Evolutionary conservation across 2,329 filamentous ascomycete species (phyloP), one percentile per base, ranked within the genome.

Genomic region (Hansfordia pulvinata): DNA sequence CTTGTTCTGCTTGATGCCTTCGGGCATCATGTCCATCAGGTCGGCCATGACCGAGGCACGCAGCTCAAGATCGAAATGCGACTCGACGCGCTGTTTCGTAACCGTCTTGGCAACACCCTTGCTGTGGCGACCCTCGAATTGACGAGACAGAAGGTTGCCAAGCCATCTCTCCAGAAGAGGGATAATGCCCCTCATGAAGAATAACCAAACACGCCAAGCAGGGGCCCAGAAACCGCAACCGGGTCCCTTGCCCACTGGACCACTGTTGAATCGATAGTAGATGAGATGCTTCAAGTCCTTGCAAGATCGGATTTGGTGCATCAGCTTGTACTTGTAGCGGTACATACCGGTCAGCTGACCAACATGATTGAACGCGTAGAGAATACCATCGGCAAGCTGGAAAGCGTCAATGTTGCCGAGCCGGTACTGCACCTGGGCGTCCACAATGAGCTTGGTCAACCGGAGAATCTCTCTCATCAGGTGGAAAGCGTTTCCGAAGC

Each of bases 11-110:
- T 94, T 94, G 60, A 98, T 96, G 39, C 90, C 90, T 50, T 98
- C 92, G 0, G 90, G 90, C 90, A 98, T 98, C 92, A 98, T 98
- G 46, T 98, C 90, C 81, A 94, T 94, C 26, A 98, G 63, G 55
- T 98, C 90, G 23, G 88, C 85, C 88, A 98, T 98, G 38, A 98
- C 90, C 1, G 90, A 94, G 10, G 92, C 92, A 44, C 90, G 83
- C 26, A 98, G 74, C 55, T 98, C 90, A 30, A 98, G 66, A 55
- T 98, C 90, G 46, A 94, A 98, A 50, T 98, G 92, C 14, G 90
- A 96, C 49, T 98, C 90, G 5, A 98, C 90, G 58, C 90, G 83
- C 57, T 98, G 90, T 59, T 98, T 98, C 4, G 90, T 98, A 19
- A 98, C 90, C 1, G 90, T 98, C 65, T 98, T 98, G 18, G 90